Evolutionary conservation across 306 rosid species (phyloP).

Genomic region (Trifolium pratense): DNA sequence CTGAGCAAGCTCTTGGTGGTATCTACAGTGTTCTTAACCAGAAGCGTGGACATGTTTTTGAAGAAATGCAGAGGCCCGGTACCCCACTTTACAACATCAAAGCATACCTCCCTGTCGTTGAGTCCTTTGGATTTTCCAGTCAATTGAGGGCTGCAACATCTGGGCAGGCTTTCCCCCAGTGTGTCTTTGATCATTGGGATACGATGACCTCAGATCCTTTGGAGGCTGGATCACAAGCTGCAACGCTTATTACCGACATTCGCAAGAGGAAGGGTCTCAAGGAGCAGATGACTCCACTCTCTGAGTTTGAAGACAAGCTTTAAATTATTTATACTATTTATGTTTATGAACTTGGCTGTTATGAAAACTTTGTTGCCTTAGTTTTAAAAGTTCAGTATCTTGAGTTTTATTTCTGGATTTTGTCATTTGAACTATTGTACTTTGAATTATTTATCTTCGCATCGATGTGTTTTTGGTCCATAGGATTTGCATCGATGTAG

Average conservation of each 20-base stretch:
- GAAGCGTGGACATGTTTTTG: constrained; percentile 81
- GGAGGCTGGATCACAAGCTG: constrained; percentile 77
- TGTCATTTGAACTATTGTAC: constrained; percentile 2
- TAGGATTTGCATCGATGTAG: constrained; percentile 15
- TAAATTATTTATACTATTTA: constrained; percentile 30
- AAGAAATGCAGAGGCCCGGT: constrained; percentile 85
- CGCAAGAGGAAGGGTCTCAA: constrained; percentile 98
- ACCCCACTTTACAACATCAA: constrained; percentile 85
- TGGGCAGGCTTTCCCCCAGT: constrained; percentile 94
- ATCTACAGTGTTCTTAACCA: constrained; percentile 84
- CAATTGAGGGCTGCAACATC: constrained; percentile 86
- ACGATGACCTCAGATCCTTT: constrained; percentile 81
- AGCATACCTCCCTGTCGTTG: constrained; percentile 76
- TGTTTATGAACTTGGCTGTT: background rate
- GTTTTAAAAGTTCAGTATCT: constrained; percentile 8
- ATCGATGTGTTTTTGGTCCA: background rate
- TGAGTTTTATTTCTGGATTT: constrained; percentile 21
- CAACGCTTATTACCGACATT: constrained; percentile 59
- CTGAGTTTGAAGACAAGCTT: constrained; percentile 82
- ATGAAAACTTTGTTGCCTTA: constrained; percentile 12
- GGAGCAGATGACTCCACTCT: constrained; percentile 85
- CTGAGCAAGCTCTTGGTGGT: constrained; percentile 87
- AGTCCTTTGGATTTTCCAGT: constrained; percentile 83
- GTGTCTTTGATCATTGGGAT: constrained; percentile 96
- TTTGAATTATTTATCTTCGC: constrained; percentile 4